Conservation (phyloP, 495 filamentous ascomycete genomes). For the Lepraria neglecta region DNA sequence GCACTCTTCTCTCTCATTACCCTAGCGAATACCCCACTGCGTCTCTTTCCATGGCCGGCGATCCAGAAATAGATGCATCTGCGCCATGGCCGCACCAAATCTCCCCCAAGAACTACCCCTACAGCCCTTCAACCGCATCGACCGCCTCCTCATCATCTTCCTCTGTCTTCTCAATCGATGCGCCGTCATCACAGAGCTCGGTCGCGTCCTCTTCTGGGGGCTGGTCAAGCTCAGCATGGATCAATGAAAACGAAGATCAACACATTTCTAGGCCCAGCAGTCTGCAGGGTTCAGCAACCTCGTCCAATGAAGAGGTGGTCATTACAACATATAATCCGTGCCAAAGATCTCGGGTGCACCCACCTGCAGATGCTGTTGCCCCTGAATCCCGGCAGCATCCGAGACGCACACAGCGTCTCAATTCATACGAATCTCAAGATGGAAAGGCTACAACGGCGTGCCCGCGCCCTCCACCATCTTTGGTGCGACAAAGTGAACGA, state of each 20-base stretch:
- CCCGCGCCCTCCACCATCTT: constrained; percentile 66
- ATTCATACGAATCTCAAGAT: constrained; percentile 36
- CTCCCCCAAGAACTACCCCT: constrained; percentile 41
- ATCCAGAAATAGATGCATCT: constrained; percentile 20
- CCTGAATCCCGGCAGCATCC: constrained; percentile 73
- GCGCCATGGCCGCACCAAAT: constrained; percentile 23
- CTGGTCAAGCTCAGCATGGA: constrained; percentile 39
- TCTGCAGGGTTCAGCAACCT: constrained; percentile 8
- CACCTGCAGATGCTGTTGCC: constrained; percentile 46
- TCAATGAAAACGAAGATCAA: constrained; percentile 42
- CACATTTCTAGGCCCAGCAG: constrained; percentile 5
- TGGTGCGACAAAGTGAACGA: constrained; percentile 85
- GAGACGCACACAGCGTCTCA: constrained; percentile 57
- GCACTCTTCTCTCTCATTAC: not conserved
- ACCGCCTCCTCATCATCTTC: constrained; percentile 67
- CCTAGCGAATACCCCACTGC: not conserved
- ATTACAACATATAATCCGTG: constrained; percentile 1
- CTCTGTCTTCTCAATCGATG: constrained; percentile 74
- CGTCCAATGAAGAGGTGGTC: constrained; percentile 13
- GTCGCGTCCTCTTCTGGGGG: constrained; percentile 43
- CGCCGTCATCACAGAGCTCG: constrained; percentile 52
- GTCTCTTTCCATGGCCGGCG: constrained; percentile 24
- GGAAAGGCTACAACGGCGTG: constrained; percentile 42
- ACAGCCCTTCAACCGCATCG: constrained; percentile 61
- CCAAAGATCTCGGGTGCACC: constrained; percentile 6